These are phyloP conservation scores for Botrytis cinerea DNA, from an alignment of 2,329 filamentous ascomycete species.

Conservation along the genomic window DNA sequence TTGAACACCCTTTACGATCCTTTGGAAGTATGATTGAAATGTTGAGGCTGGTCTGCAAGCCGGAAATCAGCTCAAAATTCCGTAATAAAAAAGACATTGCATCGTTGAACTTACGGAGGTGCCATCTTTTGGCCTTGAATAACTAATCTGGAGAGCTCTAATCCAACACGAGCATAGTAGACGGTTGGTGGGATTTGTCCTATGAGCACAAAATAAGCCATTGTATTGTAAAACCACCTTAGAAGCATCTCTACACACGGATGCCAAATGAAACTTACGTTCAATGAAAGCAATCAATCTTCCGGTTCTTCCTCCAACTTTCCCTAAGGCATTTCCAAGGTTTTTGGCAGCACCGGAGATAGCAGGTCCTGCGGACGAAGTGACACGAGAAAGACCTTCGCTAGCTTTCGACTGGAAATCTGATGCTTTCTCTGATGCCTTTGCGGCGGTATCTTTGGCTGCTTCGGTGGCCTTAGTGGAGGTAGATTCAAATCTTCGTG, in stretches of 20 bases:
- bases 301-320: conserved; percentile 82
- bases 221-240: conserved; percentile 28
- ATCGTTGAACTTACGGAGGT: conserved; percentile 74
- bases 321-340: conserved; percentile 65
- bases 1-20: conserved; percentile 67
- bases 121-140: conserved; percentile 88
- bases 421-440: conserved; percentile 48
- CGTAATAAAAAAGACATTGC: neutral
- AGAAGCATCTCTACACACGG: neutral
- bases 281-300: conserved; percentile 77
- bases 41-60: conserved; percentile 68
- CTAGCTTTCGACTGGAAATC: conserved; percentile 66
- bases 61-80: conserved; percentile 20
- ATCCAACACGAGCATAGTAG: conserved; percentile 88
- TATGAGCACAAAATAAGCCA: conserved; percentile 45
- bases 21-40: conserved; percentile 86
- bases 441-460: conserved; percentile 47
- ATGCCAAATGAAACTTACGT: conserved; percentile 61
- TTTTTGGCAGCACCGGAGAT: conserved; percentile 72
- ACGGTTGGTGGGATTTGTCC: conserved; percentile 81
- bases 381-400: conserved; percentile 80
- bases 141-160: conserved; percentile 86
- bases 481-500: conserved; percentile 60
- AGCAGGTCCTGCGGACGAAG: conserved; percentile 76
- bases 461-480: conserved; percentile 51